Base-by-base conservation (phyloP, 75 land plant species). In the Selaginella tamariscina region DNA sequence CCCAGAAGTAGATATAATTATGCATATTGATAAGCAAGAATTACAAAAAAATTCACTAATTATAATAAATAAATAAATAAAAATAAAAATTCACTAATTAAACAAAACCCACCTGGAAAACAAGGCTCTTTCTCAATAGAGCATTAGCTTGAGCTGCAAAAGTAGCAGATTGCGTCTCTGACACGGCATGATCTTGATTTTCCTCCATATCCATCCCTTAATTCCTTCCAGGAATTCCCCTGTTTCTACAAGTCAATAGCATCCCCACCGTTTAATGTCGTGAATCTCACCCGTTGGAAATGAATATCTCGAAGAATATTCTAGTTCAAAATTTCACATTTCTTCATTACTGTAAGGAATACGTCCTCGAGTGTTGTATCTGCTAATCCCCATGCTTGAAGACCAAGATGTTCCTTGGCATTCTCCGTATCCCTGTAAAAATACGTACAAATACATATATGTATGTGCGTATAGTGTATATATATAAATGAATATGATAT, bases 351-450 rank as follows among this genome's bases (percentile, higher is more conserved):
- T 73, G 87, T 95, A 66, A 95, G 85, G 78, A 95, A 95, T 9
- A 95, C 99, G 70, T 95, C 99, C 66, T 95, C 99, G 56, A 95
- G 74, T 1, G 99, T 90, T 33, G 91, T 87, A 66, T 95, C 91
- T 27, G 96, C 85, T 33, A 95, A 29, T 13, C 99, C 99, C 96
- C 96, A 90, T 0, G 99, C 96, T 32, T 90, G 80, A 54, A 95
- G 80, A n/a, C 73, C 78, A 49, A 90, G 73, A 56, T 62, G 56
- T 15, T 56, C 71, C 75, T 90, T 95, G 15, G 88, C 88, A 56
- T 77, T 64, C 73, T 83, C 88, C 29, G 89, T 82, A 28, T 81
- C 84, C 29, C 70, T 44, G n/a, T n/a, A n/a, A n/a, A n/a, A n/a
- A n/a, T n/a, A n/a, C n/a, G n/a, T n/a, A n/a, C n/a, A n/a, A n/a